Evolutionary conservation across 140 eudicot species (phyloP), one percentile per base, ranked within the genome.

Genomic region (Stevia rebaudiana): DNA sequence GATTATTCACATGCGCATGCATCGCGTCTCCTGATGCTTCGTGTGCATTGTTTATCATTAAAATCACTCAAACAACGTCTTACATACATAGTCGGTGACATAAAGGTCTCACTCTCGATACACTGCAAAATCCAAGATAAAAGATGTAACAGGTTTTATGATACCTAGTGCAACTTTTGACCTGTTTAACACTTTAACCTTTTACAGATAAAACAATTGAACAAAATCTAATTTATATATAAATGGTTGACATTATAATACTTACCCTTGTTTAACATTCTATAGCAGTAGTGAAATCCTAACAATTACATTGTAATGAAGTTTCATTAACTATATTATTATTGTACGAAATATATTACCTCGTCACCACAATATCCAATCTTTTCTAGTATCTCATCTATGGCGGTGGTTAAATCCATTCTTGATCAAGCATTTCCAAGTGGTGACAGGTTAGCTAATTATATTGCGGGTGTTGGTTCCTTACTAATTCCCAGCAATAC

Each of bases 1-100:
- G 89, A 3, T 84, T 80, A 3, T 73, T 60, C 70, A 77, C 86
- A 76, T 85, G 94, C 1, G 95, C 89, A 78, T 86, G 89, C 95
- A 86, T 86, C 1, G 95, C 95, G 22, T 86, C 95, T 40, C 81
- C 95, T 8, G 83, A 75, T 9, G 95, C 95, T 76, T 86, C 90
- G 56, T 86, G 86, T 46, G 74, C 84, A 78, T 48, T 80, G 55
- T 83, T 69, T 65, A 71, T 75, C 84, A 78, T 83, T 74, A 86
- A 86, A 68, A 67, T 83, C 78, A 51, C 83, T 77, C 69, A 86
- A 67, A 54, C 84, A 77, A 3, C 95, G 79, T 23, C 95, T 79
- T 2, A 83, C 80, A 37, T 74, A 70, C n/a, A 86, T 87, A 0
- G 84, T 86, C 13, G 87, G 85, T 2, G 87, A 83, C 7, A 67